These are phyloP conservation scores for Fragaria ananassa DNA, from an alignment of 306 rosid genomes.

Conservation along the genomic window DNA sequence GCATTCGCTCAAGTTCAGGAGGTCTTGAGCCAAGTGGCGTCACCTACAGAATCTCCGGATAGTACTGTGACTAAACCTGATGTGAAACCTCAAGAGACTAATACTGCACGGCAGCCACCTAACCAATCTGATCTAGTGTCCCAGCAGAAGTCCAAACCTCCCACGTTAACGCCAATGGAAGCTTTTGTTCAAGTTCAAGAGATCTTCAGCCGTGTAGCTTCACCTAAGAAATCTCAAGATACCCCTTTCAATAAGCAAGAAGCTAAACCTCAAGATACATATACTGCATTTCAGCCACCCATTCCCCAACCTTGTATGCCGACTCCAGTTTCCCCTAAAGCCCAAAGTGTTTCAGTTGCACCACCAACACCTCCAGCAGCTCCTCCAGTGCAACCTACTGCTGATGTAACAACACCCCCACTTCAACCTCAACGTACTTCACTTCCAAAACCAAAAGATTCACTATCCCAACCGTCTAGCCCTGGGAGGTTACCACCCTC, in stretches of 20 bases:
- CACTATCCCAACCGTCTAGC: constrained; percentile 27
- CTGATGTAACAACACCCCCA: constrained; percentile 22
- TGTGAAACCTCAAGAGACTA: constrained; percentile 18
- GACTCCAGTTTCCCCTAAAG: constrained; percentile 22
- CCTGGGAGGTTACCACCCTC: constrained; percentile 23
- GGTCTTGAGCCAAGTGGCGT: not conserved
- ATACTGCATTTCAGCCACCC: constrained; percentile 22
- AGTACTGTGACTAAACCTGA: not conserved
- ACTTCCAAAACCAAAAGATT: constrained; percentile 24
- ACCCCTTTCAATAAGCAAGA: not conserved
- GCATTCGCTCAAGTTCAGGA: constrained; percentile 13
- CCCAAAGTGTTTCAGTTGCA: constrained; percentile 34
- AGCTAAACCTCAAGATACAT: constrained; percentile 14
- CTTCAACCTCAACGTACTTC: constrained; percentile 23
- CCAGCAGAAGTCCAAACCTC: constrained; percentile 30
- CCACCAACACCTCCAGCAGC: constrained; percentile 44
- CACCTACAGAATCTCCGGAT: not conserved
- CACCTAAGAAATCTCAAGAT: not conserved
- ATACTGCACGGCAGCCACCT: constrained; percentile 18
- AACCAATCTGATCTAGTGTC: constrained; percentile 12
- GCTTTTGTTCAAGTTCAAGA: constrained; percentile 18
- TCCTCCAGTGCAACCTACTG: constrained; percentile 26
- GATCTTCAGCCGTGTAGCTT: constrained; percentile 12
- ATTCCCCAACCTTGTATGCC: constrained; percentile 28
- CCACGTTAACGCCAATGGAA: constrained; percentile 22